phyloP scores from a whole-genome alignment of 805 yeast species.

The Cyberlindnera petersonii region DNA sequence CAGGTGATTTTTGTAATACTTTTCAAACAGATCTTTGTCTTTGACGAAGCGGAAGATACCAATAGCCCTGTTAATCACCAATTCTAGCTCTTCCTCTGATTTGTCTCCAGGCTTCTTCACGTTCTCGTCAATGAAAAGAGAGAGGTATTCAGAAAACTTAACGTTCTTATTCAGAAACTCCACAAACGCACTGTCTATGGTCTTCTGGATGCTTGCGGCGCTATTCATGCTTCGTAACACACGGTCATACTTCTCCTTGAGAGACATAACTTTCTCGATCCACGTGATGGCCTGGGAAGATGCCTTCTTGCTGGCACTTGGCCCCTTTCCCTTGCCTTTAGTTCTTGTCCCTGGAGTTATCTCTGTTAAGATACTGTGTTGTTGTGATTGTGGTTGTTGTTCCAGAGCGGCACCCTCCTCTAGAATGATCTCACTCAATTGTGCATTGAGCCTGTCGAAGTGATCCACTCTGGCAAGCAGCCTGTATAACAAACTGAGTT shows the following conservation, averaged over 20 bases:
- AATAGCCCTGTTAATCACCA: slow-evolving; percentile 50
- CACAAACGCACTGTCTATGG: slow-evolving; percentile 58
- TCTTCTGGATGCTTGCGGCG: slow-evolving; percentile 47
- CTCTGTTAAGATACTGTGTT: slow-evolving; percentile 1
- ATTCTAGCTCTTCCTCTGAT: slow-evolving; percentile 41
- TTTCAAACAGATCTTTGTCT: slow-evolving; percentile 86
- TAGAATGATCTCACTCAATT: slow-evolving; percentile 44
- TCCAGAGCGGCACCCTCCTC: slow-evolving; percentile 38
- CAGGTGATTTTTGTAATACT: slow-evolving; percentile 77
- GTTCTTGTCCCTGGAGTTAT: not conserved
- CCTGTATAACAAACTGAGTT: slow-evolving; percentile 45
- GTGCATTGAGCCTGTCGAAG: slow-evolving; percentile 44
- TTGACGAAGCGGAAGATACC: slow-evolving; percentile 61
- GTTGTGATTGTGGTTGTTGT: too few relatives aligned
- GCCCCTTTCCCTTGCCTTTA: slow-evolving; percentile 15
- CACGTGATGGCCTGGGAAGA: slow-evolving; percentile 58
- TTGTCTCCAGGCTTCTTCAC: slow-evolving; percentile 48
- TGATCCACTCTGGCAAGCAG: slow-evolving; percentile 54
- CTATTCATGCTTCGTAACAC: slow-evolving; percentile 44
- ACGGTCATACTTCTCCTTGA: slow-evolving; percentile 47
- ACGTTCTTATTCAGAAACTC: slow-evolving; percentile 52
- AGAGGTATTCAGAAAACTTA: slow-evolving; percentile 50
- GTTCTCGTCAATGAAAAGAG: slow-evolving; percentile 55
- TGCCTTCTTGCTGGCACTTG: slow-evolving; percentile 26
- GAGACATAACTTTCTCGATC: slow-evolving; percentile 53